Base-by-base conservation (phyloP, 2,329 filamentous ascomycete genomes). In the Pseudocercospora eumusae region DNA sequence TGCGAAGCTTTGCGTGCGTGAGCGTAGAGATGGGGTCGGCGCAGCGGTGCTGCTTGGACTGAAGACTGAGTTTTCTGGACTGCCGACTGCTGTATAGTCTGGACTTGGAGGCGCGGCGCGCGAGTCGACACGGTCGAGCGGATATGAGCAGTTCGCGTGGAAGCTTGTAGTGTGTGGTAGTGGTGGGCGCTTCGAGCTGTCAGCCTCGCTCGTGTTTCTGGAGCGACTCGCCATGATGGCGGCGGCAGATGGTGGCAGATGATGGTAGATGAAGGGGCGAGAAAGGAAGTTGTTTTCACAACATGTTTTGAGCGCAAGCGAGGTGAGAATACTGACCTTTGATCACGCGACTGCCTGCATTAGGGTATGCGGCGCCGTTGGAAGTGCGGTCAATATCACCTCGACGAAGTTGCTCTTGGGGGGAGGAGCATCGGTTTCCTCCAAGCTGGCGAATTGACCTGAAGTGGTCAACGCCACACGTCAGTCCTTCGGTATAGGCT, bases 1-100 rank as follows among this genome's bases (percentile, higher is more conserved):
- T 28, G 57, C 36, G 49, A 59, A 18, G 42, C 47, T 59, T 27
- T 59, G 57, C 23, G 45, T 28, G 28, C 57, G 57, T 13, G 57
- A 59, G 4, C 49, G 56, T 21, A 28, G 21, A 21, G 25, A 15
- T n/a, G 56, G 56, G 21, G 56, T 47, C 9, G 44, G 45, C 31
- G 44, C 31, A 47, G 21, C 33, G 21, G 44, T 53, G 18, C 9
- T n/a, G 44, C 50, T 47, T 27, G 55, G 55, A 31, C 55, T 57
- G 55, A 45, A 36, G 45, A 57, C 27, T 11, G 55, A 57, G 31
- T 40, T 40, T 40, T 54, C 52, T 25, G 52, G 52, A 23, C 52
- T 54, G 52, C 31, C 28, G n/a, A 54, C 52, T 20, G 52, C 27
- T 1, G 15, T 23, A 0, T 2, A 54, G 10, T 40, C 52, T 20